Base-by-base conservation (phyloP, 768 basidiomycete species). In the Trametes meyenii region DNA sequence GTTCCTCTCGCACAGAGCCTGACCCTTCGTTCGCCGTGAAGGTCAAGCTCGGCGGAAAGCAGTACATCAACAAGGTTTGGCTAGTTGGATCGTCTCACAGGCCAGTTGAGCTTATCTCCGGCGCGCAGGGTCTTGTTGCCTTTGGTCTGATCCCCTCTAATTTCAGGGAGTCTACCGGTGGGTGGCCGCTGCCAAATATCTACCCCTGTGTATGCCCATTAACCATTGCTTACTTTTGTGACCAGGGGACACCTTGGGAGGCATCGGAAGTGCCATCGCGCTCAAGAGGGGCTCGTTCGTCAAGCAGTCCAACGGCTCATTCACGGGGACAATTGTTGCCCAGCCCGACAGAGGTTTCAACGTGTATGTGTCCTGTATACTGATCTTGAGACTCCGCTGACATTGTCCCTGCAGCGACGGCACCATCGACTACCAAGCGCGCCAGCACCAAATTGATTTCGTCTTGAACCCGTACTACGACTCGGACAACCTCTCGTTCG, bases 321-420 rank as follows among this genome's bases (percentile, higher is more conserved):
- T 77, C 67, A 71, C 73, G 2, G 85, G 85, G 11, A 83, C 80
- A 1, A 67, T 86, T 29, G 66, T 83, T n/a, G 79, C 78, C 0
- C 83, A 84, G 60, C 83, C 84, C 11, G 85, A 87, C 66, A 76
- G 85, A n/a, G 85, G 85, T 8, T 85, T 76, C 69, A 86, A 85
- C 62, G 76, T 85, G 83, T 86, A 67, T 19, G 80, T 72, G 3
- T 26, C 36, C 14, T 42, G 8, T 29, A 24, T 14, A 54, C 49
- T 13, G 35, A n/a, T 21, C 36, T 10, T 26, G 36, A 13, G 33
- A n/a, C 6, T 35, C 19, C 5, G 16, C 52, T 8, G 48, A 48
- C 55, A 23, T 55, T 29, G 45, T 51, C 35, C 58, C 12, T 14
- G 54, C 52, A 85, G 84, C 3, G 78, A 81, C 23, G 75, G 70